phyloP scores from a whole-genome alignment of 2,329 filamentous ascomycete genomes.

The Myotisia sp. region DNA sequence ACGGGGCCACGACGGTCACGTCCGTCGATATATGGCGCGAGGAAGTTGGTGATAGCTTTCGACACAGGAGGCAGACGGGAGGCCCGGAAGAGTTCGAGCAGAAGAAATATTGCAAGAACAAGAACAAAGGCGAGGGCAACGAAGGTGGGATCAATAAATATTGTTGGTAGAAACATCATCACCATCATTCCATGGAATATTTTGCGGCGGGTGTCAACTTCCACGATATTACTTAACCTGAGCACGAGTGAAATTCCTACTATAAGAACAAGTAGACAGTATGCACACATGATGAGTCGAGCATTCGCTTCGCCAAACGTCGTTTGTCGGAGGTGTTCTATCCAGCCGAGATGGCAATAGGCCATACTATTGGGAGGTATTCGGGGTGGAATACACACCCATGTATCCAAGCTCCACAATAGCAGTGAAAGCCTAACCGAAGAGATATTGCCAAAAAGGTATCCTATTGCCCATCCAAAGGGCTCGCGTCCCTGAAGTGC shows the following conservation, averaged over 20 bases:
- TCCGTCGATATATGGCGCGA: conserved; percentile 88
- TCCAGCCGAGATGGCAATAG: conserved; percentile 42
- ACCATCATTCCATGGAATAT: conserved; percentile 99
- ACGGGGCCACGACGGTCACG: conserved; percentile 85
- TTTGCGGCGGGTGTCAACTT: conserved; percentile 91
- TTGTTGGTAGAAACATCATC: conserved; percentile 77
- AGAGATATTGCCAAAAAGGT: conserved; percentile 66
- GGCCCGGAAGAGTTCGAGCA: conserved; percentile 78
- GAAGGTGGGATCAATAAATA: conserved; percentile 75
- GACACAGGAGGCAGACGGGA: conserved; percentile 84
- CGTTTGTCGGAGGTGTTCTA: conserved; percentile 49
- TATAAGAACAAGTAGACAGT: conserved; percentile 57
- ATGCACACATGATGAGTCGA: conserved; percentile 59
- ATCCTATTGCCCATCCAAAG: conserved; percentile 82
- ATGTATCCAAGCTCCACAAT: conserved; percentile 52
- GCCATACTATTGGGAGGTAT: conserved; percentile 20
- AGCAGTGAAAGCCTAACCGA: conserved; percentile 59
- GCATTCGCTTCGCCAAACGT: conserved; percentile 64
- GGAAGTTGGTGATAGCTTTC: conserved; percentile 68
- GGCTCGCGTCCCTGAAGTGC: conserved; percentile 65
- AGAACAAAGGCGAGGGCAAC: conserved; percentile 65
- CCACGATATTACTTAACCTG: conserved; percentile 58
- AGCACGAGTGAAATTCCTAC: conserved; percentile 62
- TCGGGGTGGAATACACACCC: conserved; percentile 55
- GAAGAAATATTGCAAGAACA: conserved; percentile 67